Percentiles rank a stretch among this genome's conserved stretches.
phyloP scores from a whole-genome alignment of 345 rosid genomes.

The Eucalyptus regnans region DNA sequence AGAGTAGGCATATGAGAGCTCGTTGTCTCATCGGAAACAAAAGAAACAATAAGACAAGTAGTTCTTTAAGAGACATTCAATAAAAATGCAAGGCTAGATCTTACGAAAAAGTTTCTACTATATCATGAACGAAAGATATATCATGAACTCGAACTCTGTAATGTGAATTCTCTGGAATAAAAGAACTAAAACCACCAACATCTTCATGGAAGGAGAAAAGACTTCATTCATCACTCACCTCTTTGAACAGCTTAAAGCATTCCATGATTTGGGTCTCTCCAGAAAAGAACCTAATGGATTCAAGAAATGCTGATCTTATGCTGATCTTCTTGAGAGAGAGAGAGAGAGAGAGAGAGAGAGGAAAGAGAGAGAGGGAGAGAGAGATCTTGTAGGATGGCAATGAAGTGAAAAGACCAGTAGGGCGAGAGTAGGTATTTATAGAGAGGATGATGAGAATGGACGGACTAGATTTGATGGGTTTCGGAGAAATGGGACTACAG shows the following conservation, averaged over 20 bases:
- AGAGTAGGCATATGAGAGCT: not conserved
- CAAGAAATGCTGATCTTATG: not conserved
- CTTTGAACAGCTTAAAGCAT: not conserved
- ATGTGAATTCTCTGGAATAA: not conserved
- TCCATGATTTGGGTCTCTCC: not conserved
- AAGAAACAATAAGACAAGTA: not conserved
- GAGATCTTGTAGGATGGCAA: not conserved
- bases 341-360: not conserved
- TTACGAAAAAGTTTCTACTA: not conserved
- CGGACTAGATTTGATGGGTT: not conserved
- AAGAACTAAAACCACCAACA: not conserved
- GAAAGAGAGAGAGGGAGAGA: not conserved
- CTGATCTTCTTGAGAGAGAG: not conserved
- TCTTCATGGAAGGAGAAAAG: not conserved
- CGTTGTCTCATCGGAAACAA: not conserved
- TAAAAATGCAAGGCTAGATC: not conserved
- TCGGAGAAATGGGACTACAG: not conserved
- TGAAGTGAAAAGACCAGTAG: not conserved
- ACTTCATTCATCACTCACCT: not conserved
- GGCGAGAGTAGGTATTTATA: not conserved
- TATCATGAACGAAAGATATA: not conserved
- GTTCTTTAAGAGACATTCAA: not conserved
- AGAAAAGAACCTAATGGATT: not conserved
- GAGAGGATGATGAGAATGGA: not conserved
- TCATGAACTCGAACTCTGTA: not conserved